These are phyloP conservation scores for Stylosanthes scabra DNA, from an alignment of 331 rosid genomes.

Conservation along the genomic window DNA sequence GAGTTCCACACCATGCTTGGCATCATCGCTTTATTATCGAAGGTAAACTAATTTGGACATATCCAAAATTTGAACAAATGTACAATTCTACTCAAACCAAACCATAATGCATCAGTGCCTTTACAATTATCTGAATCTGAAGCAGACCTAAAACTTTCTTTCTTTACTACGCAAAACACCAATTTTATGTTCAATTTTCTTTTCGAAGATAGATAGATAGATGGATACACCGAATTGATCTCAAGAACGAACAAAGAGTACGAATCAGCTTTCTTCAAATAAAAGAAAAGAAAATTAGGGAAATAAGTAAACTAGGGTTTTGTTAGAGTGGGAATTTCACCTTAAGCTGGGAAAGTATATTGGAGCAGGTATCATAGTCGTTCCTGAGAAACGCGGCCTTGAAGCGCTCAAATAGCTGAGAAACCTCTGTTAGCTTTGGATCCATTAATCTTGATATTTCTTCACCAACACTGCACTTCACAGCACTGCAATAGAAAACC, in stretches of 20 bases:
- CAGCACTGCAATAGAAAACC: neutral
- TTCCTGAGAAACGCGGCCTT: slow-evolving; percentile 70
- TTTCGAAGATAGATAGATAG: neutral
- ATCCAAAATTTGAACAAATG: neutral
- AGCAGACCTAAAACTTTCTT: neutral
- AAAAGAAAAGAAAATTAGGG: neutral
- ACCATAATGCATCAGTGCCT: neutral
- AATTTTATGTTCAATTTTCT: neutral
- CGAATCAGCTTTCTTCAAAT: neutral
- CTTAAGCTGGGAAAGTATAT: slow-evolving; percentile 82
- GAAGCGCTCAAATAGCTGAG: slow-evolving; percentile 81
- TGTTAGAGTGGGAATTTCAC: slow-evolving; percentile 42
- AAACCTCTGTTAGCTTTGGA: slow-evolving; percentile 76
- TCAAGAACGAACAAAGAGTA: neutral
- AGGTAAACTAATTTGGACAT: slow-evolving; percentile 2
- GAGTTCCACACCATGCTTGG: slow-evolving; percentile 2
- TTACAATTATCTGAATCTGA: neutral
- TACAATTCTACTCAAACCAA: neutral
- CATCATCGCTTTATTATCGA: neutral
- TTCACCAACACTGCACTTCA: slow-evolving; percentile 7
- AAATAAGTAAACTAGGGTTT: slow-evolving; percentile 54
- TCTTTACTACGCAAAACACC: neutral
- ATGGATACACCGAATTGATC: slow-evolving; percentile 20
- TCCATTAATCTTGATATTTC: slow-evolving; percentile 51
- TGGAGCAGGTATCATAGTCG: slow-evolving; percentile 55